Evolutionary conservation across 2,329 filamentous ascomycete species (phyloP).

Genomic region (Purpureocillium takamizusanense): DNA sequence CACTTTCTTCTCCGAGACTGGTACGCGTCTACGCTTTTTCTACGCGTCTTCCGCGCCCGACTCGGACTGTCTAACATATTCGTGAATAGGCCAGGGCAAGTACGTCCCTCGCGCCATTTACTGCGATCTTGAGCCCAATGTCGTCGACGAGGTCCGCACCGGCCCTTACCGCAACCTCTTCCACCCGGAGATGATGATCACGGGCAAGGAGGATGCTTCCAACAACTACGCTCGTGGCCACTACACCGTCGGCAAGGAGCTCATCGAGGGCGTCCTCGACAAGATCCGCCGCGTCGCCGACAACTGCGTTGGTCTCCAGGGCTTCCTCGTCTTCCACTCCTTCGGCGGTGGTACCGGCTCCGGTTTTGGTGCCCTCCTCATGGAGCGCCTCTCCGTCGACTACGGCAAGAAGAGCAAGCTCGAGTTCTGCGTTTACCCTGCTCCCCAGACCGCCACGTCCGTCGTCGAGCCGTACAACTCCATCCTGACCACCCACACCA

Average conservation of each 20-base stretch:
- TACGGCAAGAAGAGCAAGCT: constrained; percentile 99
- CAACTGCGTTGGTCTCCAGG: constrained; percentile 95
- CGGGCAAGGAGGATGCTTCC: constrained; percentile 98
- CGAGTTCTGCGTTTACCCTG: constrained; percentile 98
- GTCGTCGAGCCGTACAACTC: constrained; percentile 99
- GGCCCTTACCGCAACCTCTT: constrained; percentile 93
- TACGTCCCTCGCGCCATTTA: constrained; percentile 99
- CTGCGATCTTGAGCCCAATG: constrained; percentile 99
- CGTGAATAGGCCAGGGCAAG: constrained; percentile 77
- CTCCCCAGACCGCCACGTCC: constrained; percentile 91
- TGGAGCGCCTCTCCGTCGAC: constrained; percentile 98
- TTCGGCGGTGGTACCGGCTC: constrained; percentile 98
- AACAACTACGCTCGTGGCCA: constrained; percentile 99
- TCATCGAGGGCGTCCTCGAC: constrained; percentile 96
- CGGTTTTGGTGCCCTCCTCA: constrained; percentile 93
- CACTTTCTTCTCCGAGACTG: constrained; percentile 99
- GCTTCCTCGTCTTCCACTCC: constrained; percentile 99
- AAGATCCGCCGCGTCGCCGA: constrained; percentile 96
- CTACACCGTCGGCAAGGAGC: constrained; percentile 99
- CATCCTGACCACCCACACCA: constrained; percentile 97
- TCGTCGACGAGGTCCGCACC: constrained; percentile 98
- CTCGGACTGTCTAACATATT: background rate
- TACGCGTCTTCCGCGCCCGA: background rate
- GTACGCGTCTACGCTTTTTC: constrained; percentile 43
- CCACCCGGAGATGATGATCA: constrained; percentile 99